These are phyloP conservation scores for Colletotrichum magnum DNA, from an alignment of 2,329 filamentous ascomycete genomes.

Conservation along the genomic window DNA sequence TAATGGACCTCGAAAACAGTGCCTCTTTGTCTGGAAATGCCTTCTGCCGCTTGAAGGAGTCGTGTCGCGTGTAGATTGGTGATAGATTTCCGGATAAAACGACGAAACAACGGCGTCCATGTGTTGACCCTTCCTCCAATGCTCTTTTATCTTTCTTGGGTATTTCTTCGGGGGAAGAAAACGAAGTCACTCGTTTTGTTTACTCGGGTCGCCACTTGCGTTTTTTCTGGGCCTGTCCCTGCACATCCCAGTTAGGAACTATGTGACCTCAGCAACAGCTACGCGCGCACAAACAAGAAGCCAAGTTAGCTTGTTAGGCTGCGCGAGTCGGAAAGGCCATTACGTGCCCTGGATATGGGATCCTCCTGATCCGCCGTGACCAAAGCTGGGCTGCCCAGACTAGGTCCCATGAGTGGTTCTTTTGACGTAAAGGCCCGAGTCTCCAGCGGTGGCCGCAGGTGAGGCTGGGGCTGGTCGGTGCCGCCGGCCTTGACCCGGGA, in stretches of 20 bases:
- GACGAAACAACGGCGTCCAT: constrained; percentile 11
- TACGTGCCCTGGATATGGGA: constrained; percentile 66
- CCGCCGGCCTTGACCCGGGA: constrained; percentile 62
- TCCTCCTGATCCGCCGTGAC: constrained; percentile 73
- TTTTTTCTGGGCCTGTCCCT: constrained; percentile 43
- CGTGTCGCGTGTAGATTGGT: constrained; percentile 10
- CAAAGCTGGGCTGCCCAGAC: constrained; percentile 74
- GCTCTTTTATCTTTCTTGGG: constrained; percentile 34
- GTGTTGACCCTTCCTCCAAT: constrained; percentile 22
- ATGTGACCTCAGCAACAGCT: constrained; percentile 42
- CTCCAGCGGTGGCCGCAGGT: constrained; percentile 61
- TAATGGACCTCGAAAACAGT: constrained; percentile 9
- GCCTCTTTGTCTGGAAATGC: constrained; percentile 16
- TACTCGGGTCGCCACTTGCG: constrained; percentile 42
- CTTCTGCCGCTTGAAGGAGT: constrained; percentile 22
- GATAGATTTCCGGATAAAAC: constrained; percentile 20
- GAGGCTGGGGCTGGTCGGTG: constrained; percentile 53
- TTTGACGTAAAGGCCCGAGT: constrained; percentile 78
- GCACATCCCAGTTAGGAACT: constrained; percentile 43
- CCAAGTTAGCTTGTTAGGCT: constrained; percentile 55
- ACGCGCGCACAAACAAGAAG: constrained; percentile 42
- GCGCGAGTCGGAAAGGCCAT: constrained; percentile 56
- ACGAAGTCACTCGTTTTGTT: constrained; percentile 34
- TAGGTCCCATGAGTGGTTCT: constrained; percentile 68
- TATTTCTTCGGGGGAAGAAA: constrained; percentile 34